These are phyloP conservation scores for Lolium multiflorum DNA, from an alignment of 176 grass and related monocot genomes.

Conservation along the genomic window DNA sequence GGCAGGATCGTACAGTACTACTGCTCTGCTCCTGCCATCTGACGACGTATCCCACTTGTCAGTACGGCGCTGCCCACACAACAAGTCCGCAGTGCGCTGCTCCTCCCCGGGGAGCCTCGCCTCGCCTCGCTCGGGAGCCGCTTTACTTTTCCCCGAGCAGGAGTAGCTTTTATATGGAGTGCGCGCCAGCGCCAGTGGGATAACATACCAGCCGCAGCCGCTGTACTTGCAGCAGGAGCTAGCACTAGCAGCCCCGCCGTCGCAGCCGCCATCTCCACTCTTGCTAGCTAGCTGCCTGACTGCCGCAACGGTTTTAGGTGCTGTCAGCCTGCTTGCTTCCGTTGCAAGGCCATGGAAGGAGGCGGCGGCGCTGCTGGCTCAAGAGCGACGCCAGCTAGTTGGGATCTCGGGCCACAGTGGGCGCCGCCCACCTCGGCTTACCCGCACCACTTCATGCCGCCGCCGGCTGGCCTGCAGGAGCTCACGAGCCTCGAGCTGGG, in stretches of 20 bases:
- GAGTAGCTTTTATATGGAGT: too few species aligned
- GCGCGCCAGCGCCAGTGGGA: too few species aligned
- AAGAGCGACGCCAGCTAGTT: neutral
- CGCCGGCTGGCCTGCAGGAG: constrained; percentile 41
- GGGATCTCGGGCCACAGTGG: constrained; percentile 54
- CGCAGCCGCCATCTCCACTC: too few species aligned
- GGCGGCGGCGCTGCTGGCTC: constrained; percentile 22
- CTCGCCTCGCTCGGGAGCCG: neutral
- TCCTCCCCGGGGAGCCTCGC: constrained; percentile 49
- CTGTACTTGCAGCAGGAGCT: too few species aligned
- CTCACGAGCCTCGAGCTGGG: constrained; percentile 72
- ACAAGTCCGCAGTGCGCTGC: constrained; percentile 37
- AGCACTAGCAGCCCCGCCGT: too few species aligned
- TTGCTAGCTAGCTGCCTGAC: too few species aligned
- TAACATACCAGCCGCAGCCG: too few species aligned
- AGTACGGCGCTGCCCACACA: constrained; percentile 1
- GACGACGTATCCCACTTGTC: constrained; percentile 51
- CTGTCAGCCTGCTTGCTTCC: too few species aligned
- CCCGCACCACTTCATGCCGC: constrained; percentile 28
- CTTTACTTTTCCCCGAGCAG: neutral
- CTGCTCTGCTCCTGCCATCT: neutral
- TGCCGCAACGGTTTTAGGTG: too few species aligned
- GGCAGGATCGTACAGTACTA: neutral
- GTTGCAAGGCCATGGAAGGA: constrained; percentile 1
- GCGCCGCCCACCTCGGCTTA: neutral